phyloP scores from a whole-genome alignment of 225 moss, liverwort and hornwort species.

The Rhytidiadelphus loreus region DNA sequence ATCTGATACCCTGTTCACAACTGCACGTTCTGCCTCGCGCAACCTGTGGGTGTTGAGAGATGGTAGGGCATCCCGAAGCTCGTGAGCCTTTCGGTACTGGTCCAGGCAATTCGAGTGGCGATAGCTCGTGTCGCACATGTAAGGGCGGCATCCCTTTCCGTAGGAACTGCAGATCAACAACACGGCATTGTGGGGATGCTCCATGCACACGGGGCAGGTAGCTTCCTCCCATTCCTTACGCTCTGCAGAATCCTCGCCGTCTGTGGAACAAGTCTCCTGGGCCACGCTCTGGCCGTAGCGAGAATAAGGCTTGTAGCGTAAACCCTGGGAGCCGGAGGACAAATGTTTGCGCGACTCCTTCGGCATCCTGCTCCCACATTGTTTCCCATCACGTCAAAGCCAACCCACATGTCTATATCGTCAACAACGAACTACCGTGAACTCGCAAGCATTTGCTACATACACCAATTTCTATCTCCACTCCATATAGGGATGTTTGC shows the following conservation, averaged over 20 bases:
- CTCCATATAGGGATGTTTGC: too few species aligned
- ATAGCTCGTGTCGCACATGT: slow-evolving; percentile 98
- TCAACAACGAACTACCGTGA: background rate
- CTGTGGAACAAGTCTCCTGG: slow-evolving; percentile 68
- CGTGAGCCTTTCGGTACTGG: slow-evolving; percentile 87
- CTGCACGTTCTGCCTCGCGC: slow-evolving; percentile 9
- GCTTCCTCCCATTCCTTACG: slow-evolving; percentile 97
- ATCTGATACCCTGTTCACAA: slow-evolving; percentile 24
- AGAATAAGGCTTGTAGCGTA: slow-evolving; percentile 74
- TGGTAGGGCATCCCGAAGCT: slow-evolving; percentile 26
- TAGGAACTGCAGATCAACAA: slow-evolving; percentile 79
- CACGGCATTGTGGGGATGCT: slow-evolving; percentile 91
- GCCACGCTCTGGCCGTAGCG: slow-evolving; percentile 57
- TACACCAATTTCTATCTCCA: background rate
- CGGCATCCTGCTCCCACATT: slow-evolving; percentile 55
- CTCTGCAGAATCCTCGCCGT: slow-evolving; percentile 55
- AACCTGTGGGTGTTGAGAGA: background rate
- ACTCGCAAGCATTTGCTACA: background rate
- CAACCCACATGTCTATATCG: background rate
- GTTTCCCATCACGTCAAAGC: background rate
- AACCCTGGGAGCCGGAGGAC: slow-evolving; percentile 72
- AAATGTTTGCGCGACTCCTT: slow-evolving; percentile 80
- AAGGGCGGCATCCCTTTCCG: slow-evolving; percentile 90
- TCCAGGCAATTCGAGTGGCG: slow-evolving; percentile 97
- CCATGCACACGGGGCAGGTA: slow-evolving; percentile 99